Evolutionary conservation across 371 early-diverging fungal species (phyloP).

Genomic region (Mucor plumbeus): DNA sequence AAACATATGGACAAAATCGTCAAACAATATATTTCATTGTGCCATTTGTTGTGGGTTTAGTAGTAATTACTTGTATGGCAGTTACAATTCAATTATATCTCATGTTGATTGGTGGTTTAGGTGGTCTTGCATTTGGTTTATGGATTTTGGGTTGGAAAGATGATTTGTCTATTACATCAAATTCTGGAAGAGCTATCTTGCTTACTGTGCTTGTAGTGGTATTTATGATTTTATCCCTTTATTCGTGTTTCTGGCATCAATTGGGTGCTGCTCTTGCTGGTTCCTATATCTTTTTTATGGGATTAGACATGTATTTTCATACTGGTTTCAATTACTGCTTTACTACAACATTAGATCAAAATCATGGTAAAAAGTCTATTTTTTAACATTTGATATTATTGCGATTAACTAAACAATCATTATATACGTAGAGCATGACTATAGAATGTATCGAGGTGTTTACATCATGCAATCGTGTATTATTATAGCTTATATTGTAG

Average conservation of each 20-base stretch:
- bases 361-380: slow-evolving; percentile 32
- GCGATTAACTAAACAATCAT: neutral
- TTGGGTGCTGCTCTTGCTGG: slow-evolving; percentile 71
- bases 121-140: slow-evolving; percentile 65
- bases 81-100: slow-evolving; percentile 42
- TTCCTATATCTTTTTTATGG: slow-evolving; percentile 71
- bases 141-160: slow-evolving; percentile 67
- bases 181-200: slow-evolving; percentile 68
- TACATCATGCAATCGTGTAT: slow-evolving; percentile 38
- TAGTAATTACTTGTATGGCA: slow-evolving; percentile 32
- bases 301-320: slow-evolving; percentile 76
- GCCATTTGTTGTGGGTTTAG: slow-evolving; percentile 44
- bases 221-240: slow-evolving; percentile 59
- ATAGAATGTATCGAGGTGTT: slow-evolving; percentile 26
- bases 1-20: slow-evolving; percentile 36
- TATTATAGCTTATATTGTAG: slow-evolving; percentile 30
- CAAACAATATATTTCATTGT: slow-evolving; percentile 58
- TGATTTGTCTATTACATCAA: slow-evolving; percentile 57
- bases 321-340: slow-evolving; percentile 69
- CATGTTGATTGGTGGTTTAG: slow-evolving; percentile 62
- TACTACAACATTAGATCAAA: slow-evolving; percentile 34
- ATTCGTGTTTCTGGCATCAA: slow-evolving; percentile 62
- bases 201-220: slow-evolving; percentile 60
- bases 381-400: neutral
- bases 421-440: slow-evolving; percentile 14